Conservation (phyloP, 2,329 filamentous ascomycete genomes). For the Fusarium falciforme region DNA sequence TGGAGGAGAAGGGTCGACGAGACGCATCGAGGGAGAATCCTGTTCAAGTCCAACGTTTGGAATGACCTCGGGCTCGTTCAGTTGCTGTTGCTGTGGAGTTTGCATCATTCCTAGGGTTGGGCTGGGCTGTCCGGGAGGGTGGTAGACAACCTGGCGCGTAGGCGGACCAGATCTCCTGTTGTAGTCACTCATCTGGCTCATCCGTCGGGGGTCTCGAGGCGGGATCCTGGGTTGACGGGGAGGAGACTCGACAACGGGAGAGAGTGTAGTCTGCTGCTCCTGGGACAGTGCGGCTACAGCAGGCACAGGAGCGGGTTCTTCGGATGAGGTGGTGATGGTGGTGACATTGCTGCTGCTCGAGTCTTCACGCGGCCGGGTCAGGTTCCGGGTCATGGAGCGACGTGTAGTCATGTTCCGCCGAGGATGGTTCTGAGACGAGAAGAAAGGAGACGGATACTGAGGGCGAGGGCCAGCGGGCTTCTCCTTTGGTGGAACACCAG, state of each 20-base stretch:
- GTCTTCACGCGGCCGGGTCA: conserved; percentile 38
- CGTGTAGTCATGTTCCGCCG: conserved; percentile 35
- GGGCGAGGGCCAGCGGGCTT: conserved; percentile 34
- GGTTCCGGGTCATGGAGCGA: conserved; percentile 34
- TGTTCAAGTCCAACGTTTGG: conserved; percentile 38
- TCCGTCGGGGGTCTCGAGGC: conserved; percentile 34
- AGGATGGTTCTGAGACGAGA: conserved; percentile 39
- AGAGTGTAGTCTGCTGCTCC: conserved; percentile 51
- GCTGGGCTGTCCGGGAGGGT: conserved; percentile 55
- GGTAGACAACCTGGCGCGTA: conserved; percentile 46
- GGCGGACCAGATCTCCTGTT: conserved; percentile 47
- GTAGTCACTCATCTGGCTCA: conserved; percentile 24
- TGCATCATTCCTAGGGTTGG: conserved; percentile 54
- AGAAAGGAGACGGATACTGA: conserved; percentile 38
- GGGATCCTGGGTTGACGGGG: conserved; percentile 49
- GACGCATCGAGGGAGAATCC: conserved; percentile 51
- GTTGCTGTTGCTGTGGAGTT: conserved; percentile 17
- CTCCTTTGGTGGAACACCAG: conserved; percentile 36
- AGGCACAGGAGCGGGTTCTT: conserved; percentile 24
- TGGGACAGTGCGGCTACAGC: conserved; percentile 31
- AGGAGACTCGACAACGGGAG: conserved; percentile 63
- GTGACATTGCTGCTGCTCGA: conserved; percentile 50
- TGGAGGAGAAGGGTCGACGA: conserved; percentile 51
- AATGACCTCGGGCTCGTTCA: conserved; percentile 13
- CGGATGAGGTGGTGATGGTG: conserved; percentile 47